These are phyloP conservation scores for Bipolaris victoriae DNA, from an alignment of 2,329 filamentous ascomycete genomes.

Conservation along the genomic window DNA sequence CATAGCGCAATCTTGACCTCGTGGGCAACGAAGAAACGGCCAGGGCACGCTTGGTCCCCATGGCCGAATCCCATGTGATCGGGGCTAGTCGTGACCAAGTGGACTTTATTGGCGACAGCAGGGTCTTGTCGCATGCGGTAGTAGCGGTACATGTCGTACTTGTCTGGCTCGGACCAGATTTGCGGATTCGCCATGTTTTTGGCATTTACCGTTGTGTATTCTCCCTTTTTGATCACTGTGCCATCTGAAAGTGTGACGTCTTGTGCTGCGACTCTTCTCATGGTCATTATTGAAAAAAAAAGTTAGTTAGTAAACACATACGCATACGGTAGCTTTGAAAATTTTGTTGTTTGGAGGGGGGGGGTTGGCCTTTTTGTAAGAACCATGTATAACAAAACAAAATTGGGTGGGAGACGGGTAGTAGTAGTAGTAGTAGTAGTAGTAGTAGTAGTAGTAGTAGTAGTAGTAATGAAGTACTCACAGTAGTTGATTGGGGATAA, in stretches of 20 bases:
- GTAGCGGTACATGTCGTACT: slow-evolving; percentile 5
- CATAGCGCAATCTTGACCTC: slow-evolving; percentile 27
- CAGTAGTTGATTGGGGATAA: neutral
- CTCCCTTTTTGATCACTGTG: neutral
- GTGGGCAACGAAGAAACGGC: slow-evolving; percentile 27
- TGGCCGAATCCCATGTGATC: neutral
- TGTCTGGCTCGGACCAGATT: neutral
- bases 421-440: too few relatives aligned
- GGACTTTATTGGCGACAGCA: neutral
- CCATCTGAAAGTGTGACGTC: neutral
- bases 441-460: too few relatives aligned
- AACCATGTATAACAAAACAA: too few relatives aligned
- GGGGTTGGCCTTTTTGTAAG: too few relatives aligned
- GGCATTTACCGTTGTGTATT: neutral
- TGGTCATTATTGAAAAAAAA: too few relatives aligned
- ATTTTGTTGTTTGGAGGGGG: too few relatives aligned
- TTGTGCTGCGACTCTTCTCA: neutral
- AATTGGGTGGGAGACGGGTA: too few relatives aligned
- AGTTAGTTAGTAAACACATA: too few relatives aligned
- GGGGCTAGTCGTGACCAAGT: neutral
- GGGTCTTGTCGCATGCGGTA: neutral
- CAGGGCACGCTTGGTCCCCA: neutral
- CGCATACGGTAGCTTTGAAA: too few relatives aligned
- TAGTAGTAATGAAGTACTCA: neutral
- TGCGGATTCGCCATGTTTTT: neutral